Conservation (phyloP, 2,329 filamentous ascomycete species). For the Herpotrichia juniperi region DNA sequence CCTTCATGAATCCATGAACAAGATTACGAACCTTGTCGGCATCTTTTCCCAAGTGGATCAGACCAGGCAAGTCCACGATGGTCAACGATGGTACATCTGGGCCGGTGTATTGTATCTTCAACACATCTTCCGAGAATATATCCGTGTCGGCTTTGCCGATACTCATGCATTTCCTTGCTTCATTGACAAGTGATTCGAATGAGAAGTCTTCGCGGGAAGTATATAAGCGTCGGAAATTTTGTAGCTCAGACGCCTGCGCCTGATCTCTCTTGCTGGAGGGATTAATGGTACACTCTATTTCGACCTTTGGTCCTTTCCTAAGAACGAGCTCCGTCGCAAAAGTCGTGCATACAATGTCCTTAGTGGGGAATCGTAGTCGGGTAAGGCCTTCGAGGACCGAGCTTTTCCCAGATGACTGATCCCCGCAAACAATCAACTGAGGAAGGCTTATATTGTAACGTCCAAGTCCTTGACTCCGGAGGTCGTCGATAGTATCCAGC, state of each 20-base stretch:
- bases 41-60: conserved; percentile 51
- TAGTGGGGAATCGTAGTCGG: conserved; percentile 63
- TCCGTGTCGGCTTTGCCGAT: conserved; percentile 4
- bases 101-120: conserved; percentile 37
- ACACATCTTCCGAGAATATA: conserved; percentile 30
- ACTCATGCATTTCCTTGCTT: conserved; percentile 58
- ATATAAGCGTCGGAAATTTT: conserved; percentile 24
- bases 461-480: conserved; percentile 40
- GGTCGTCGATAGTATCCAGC: conserved; percentile 60
- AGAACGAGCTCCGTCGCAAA: conserved; percentile 68
- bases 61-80: conserved; percentile 62
- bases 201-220: conserved; percentile 35
- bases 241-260: conserved; percentile 17
- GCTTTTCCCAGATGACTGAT: conserved; percentile 38
- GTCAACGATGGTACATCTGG: conserved; percentile 53
- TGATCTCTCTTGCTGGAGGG: conserved; percentile 20
- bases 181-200: conserved; percentile 54
- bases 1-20: conserved; percentile 50
- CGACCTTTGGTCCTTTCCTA: conserved; percentile 45
- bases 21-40: conserved; percentile 54
- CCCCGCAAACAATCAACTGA: conserved; percentile 37
- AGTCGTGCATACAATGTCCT: conserved; percentile 62
- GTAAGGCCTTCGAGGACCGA: conserved; percentile 48
- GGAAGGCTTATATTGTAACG: conserved; percentile 42
- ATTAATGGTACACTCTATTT: conserved; percentile 53